These are phyloP conservation scores for Rhodosporidiobolus odoratus DNA, from an alignment of 768 basidiomycete genomes.

Conservation along the genomic window DNA sequence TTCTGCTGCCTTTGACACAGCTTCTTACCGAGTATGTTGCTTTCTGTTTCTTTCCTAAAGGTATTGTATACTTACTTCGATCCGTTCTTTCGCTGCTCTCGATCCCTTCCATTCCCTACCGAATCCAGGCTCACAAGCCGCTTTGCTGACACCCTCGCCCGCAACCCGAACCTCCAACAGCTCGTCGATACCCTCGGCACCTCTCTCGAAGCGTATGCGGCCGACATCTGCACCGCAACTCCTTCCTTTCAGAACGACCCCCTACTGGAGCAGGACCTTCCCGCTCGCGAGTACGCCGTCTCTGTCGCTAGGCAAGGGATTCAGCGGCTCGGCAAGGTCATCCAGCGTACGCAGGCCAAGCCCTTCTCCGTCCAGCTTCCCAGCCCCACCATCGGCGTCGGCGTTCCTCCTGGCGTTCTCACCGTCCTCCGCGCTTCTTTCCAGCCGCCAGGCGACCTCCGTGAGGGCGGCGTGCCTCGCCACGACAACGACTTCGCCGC, in stretches of 20 bases:
- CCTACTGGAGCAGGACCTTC: background rate
- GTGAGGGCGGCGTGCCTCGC: slow-evolving; percentile 54
- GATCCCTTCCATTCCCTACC: no score
- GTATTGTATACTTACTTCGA: no score
- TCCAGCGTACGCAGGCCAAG: slow-evolving; percentile 53
- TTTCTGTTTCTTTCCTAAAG: no score
- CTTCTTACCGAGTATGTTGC: slow-evolving; percentile 57
- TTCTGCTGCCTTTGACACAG: slow-evolving; percentile 53
- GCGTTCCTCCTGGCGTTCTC: slow-evolving; percentile 40
- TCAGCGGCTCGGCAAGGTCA: slow-evolving; percentile 49
- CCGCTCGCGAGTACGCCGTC: slow-evolving; percentile 45
- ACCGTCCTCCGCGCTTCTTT: slow-evolving; percentile 51
- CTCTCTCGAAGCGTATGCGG: slow-evolving; percentile 39
- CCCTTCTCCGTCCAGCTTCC: background rate
- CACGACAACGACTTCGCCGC: slow-evolving; percentile 65
- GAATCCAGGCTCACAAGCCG: slow-evolving; percentile 54
- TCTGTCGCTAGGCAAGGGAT: slow-evolving; percentile 47
- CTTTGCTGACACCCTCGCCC: slow-evolving; percentile 57
- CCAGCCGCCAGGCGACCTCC: slow-evolving; percentile 57
- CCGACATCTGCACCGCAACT: background rate
- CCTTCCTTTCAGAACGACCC: background rate
- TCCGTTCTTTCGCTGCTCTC: no score
- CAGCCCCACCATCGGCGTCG: background rate
- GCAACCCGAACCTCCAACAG: slow-evolving; percentile 51
- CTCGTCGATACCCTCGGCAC: slow-evolving; percentile 52